Conservation (phyloP, 2,329 filamentous ascomycete genomes). For the Sarocladiaceae sp. region DNA sequence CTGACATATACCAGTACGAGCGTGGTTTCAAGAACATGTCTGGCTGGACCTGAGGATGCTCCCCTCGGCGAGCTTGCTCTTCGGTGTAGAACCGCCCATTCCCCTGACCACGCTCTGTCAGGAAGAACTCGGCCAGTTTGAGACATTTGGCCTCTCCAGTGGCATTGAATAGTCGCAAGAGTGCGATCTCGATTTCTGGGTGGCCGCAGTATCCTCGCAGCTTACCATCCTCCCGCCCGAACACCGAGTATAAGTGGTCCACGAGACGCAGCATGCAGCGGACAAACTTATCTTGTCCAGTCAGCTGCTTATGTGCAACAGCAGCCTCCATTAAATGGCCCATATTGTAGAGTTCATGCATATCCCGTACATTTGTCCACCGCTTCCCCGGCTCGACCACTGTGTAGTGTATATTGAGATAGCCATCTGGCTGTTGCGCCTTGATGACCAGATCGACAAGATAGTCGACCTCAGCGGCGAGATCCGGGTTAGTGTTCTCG, state of each 20-base stretch:
- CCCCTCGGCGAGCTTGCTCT: conserved; percentile 47
- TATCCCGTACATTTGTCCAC: conserved; percentile 56
- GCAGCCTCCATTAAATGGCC: conserved; percentile 60
- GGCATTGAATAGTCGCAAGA: conserved; percentile 31
- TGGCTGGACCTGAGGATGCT: conserved; percentile 41
- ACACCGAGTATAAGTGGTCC: conserved; percentile 42
- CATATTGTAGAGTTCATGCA: conserved; percentile 60
- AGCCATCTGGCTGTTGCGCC: conserved; percentile 57
- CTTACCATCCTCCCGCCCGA: conserved; percentile 46
- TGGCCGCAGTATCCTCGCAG: conserved; percentile 56
- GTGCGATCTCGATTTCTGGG: conserved; percentile 42
- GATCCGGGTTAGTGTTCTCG: conserved; percentile 35
- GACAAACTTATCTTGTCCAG: conserved; percentile 48
- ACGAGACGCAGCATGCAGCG: conserved; percentile 51
- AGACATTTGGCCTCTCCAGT: conserved; percentile 30
- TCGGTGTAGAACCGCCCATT: conserved; percentile 48
- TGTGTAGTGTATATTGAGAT: conserved; percentile 60
- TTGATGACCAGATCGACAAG: conserved; percentile 52
- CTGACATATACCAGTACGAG: conserved; percentile 51
- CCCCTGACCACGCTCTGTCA: conserved; percentile 53
- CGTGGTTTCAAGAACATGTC: conserved; percentile 38
- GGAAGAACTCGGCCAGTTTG: conserved; percentile 52
- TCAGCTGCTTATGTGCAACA: conserved; percentile 46
- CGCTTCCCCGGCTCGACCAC: conserved; percentile 51
- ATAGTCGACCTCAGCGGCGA: conserved; percentile 48